Evolutionary conservation across 2,329 filamentous ascomycete genomes (phyloP).

Genomic region (Piedraia hortae): DNA sequence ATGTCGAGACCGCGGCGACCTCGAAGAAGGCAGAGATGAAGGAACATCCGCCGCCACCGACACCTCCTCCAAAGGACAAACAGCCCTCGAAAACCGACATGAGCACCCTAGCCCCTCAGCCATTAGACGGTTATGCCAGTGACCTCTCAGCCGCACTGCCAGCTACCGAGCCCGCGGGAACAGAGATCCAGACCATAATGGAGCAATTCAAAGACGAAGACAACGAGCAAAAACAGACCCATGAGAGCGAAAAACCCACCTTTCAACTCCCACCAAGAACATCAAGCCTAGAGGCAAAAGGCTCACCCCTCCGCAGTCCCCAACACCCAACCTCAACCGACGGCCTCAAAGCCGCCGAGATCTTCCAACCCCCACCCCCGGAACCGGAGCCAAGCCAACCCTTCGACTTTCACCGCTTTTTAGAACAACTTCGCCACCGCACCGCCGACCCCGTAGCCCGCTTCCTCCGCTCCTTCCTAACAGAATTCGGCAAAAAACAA

Average conservation of each 20-base stretch:
- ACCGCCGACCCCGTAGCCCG: slow-evolving; percentile 95
- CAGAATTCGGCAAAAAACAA: slow-evolving; percentile 87
- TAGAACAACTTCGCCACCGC: slow-evolving; percentile 84
- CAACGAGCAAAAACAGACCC: slow-evolving; percentile 45
- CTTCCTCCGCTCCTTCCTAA: slow-evolving; percentile 79
- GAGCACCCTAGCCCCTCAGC: no score
- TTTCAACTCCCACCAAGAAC: slow-evolving; percentile 54
- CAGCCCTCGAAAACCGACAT: no score
- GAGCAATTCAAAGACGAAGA: slow-evolving; percentile 60
- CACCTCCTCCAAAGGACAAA: no score
- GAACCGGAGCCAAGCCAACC: slow-evolving; percentile 51
- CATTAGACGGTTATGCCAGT: no score
- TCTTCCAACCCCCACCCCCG: slow-evolving; percentile 29
- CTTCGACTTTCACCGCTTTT: slow-evolving; percentile 91
- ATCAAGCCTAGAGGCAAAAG: slow-evolving; percentile 51
- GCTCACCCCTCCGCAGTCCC: slow-evolving; percentile 6
- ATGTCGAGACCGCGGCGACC: no score
- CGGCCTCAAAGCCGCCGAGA: slow-evolving; percentile 14
- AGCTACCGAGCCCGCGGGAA: slow-evolving; percentile 9
- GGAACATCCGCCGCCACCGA: no score
- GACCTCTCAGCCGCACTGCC: slow-evolving; percentile 10
- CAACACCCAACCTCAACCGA: slow-evolving; percentile 8
- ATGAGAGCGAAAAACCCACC: slow-evolving; percentile 59
- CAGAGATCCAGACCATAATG: slow-evolving; percentile 95
- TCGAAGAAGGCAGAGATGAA: no score